Percentiles rank a stretch among this genome's conserved stretches.
These are phyloP conservation scores for Ogataea thermomethanolica DNA, from an alignment of 805 yeast species.

Conservation along the genomic window DNA sequence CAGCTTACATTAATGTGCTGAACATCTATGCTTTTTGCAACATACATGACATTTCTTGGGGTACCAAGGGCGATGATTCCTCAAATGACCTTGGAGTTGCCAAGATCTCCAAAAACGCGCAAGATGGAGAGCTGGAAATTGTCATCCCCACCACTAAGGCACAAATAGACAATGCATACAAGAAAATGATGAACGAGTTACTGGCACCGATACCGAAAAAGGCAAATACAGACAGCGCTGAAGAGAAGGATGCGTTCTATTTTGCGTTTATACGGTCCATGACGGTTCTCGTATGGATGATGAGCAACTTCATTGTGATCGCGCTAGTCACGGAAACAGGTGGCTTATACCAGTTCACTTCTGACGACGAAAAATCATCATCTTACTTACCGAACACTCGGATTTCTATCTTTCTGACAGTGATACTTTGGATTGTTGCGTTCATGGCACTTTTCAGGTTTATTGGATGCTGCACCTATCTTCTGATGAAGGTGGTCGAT, in stretches of 20 bases:
- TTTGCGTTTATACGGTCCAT: constrained; percentile 88
- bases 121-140: constrained; percentile 62
- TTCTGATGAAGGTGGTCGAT: constrained; percentile 35
- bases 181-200: constrained; percentile 58
- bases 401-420: constrained; percentile 69
- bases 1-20: constrained; percentile 85
- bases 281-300: constrained; percentile 86
- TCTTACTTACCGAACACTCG: constrained; percentile 36
- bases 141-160: constrained; percentile 71
- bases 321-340: constrained; percentile 84
- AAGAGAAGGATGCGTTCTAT: constrained; percentile 63
- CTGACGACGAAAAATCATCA: constrained; percentile 29
- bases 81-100: constrained; percentile 81
- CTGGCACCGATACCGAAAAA: constrained; percentile 37
- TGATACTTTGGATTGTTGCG: constrained; percentile 91
- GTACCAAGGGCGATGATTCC: constrained; percentile 82
- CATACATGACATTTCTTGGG: constrained; percentile 96
- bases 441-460: constrained; percentile 82
- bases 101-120: constrained; percentile 47
- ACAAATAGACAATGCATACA: constrained; percentile 75
- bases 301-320: constrained; percentile 76
- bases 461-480: constrained; percentile 64
- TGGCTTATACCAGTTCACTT: constrained; percentile 55
- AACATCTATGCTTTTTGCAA: constrained; percentile 95
- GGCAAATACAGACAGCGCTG: constrained; percentile 28